phyloP scores from a whole-genome alignment of 2,329 filamentous ascomycete species.

The Colletotrichum costaricense region DNA sequence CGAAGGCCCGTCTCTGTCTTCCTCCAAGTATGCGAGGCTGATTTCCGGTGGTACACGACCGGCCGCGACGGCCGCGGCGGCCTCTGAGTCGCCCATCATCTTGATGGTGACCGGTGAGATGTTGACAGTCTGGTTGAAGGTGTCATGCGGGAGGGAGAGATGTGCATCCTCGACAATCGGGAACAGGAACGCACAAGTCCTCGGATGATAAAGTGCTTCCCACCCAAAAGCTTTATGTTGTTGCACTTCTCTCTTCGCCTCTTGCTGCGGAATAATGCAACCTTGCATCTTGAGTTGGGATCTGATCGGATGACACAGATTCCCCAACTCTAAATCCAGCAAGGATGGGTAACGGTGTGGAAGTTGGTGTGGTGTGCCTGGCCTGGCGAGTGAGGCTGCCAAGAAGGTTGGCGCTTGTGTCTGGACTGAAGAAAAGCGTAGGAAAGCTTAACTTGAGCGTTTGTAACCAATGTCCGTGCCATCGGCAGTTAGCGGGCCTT shows the following conservation, averaged over 20 bases:
- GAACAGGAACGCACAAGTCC: background rate
- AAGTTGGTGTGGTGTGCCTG: background rate
- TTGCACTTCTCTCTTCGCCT: background rate
- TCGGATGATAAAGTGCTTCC: background rate
- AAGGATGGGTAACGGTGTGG: background rate
- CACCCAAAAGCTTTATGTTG: constrained; percentile 23
- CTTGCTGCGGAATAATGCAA: background rate
- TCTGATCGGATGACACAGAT: constrained; percentile 35
- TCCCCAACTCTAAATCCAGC: constrained; percentile 26
- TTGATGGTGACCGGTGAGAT: constrained; percentile 10
- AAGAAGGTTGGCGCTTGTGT: constrained; percentile 32
- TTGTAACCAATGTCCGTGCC: constrained; percentile 9
- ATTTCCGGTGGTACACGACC: constrained; percentile 49
- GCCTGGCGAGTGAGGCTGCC: constrained; percentile 27
- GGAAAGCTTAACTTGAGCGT: constrained; percentile 12
- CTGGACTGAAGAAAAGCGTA: constrained; percentile 26
- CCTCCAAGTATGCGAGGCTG: constrained; percentile 47
- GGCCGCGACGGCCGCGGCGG: constrained; percentile 46
- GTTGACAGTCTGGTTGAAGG: background rate
- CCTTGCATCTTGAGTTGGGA: constrained; percentile 12
- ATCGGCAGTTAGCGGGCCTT: background rate
- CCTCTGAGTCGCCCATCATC: constrained; percentile 31
- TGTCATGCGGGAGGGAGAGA: background rate
- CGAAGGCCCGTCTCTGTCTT: constrained; percentile 49
- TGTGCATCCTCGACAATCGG: background rate